Evolutionary conservation across 2,329 filamentous ascomycete genomes (phyloP), one percentile per base, ranked within the genome.

Genomic region (Nigrospora osmanthi): DNA sequence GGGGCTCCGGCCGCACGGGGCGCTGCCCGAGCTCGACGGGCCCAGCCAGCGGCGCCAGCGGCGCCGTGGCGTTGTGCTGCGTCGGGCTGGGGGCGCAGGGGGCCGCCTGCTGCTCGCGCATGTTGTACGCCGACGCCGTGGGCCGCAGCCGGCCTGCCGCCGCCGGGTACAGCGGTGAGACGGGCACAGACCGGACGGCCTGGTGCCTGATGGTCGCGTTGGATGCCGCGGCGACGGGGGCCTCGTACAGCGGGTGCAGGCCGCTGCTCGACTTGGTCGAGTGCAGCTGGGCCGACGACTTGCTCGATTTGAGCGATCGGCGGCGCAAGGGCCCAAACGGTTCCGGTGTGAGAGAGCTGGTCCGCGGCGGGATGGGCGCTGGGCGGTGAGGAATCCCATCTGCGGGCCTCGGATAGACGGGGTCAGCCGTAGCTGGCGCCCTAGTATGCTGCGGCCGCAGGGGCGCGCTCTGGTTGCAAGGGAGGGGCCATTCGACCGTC

Each of bases 381-480:
- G 52, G 53, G 3, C 42, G 45, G 9, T 48, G 23, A 14, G 40
- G 45, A 40, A 6, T n/a, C 10, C 38, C 35, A 4, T 49, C 44
- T 17, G 52, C 40, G n/a, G 58, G 50, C 52, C 64, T 71, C 6
- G 69, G 69, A 47, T 70, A 71, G 35, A 69, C 59, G 1, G 69
- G 70, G 47, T 71, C 71, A 3, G 60, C 63, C 15, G 43, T 36
- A 15, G 33, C 40, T 3, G 53, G 28, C 35, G 42, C 47, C 35
- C 48, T 52, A 40, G 49, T 53, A 1, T 46, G 48, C 31, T 47
- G 42, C 7, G 42, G 49, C 33, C 52, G 51, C 13, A 49, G 38
- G 15, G 47, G 44, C 10, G 50, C 46, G 6, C 30, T 23, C 30
- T 28, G 44, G 11, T 33, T 14, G 10, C 23, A 23, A 14, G 44